A percentile compares a stretch with the other conserved stretches of the same genome.
phyloP scores from a whole-genome alignment of 257 asterid species.

The Solanum commersonii region DNA sequence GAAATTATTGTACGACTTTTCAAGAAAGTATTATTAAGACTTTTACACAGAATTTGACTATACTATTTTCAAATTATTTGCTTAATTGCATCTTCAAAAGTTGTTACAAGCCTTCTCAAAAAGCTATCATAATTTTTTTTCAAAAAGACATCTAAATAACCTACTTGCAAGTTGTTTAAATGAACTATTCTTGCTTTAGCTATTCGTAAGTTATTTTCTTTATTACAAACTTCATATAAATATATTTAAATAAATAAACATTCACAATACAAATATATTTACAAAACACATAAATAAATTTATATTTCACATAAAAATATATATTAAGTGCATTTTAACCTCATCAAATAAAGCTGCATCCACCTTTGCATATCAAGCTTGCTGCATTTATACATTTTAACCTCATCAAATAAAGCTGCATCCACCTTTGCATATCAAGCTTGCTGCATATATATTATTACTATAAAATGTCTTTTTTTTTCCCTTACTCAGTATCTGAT shows the following conservation, averaged over 20 bases:
- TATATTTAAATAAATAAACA: no score
- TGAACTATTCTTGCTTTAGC: neutral
- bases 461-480: no score
- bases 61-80: neutral
- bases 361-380: neutral
- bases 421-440: no score
- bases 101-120: neutral
- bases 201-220: neutral
- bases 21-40: neutral
- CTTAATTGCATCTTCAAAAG: neutral
- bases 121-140: no score
- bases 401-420: no score
- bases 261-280: neutral
- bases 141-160: neutral
- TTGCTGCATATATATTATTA: no score
- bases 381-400: neutral
- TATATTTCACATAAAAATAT: neutral
- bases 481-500: no score
- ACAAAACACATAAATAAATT: neutral
- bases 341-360: neutral
- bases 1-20: no score
- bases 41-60: neutral
- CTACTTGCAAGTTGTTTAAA: neutral
- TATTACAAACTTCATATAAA: neutral
- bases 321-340: neutral